A percentile compares a stretch with the other conserved stretches of the same genome.
phyloP scores from a whole-genome alignment of 495 filamentous ascomycete species.

The Durotheca rogersii region DNA sequence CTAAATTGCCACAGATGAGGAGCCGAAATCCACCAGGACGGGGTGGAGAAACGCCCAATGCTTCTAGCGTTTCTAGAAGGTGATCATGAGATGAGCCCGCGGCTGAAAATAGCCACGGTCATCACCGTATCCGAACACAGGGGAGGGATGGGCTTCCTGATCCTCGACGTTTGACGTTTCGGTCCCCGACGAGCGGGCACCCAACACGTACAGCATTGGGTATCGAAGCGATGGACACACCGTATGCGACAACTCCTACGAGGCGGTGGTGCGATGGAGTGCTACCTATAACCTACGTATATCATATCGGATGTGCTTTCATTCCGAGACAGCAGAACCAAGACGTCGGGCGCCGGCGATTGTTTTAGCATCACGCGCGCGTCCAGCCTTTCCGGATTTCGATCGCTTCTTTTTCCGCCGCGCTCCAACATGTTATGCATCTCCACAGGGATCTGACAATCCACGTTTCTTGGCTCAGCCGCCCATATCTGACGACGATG shows the following conservation, averaged over 20 bases:
- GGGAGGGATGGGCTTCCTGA: slow-evolving; percentile 15
- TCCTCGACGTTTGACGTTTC: slow-evolving; percentile 7
- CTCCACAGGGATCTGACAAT: slow-evolving; percentile 15
- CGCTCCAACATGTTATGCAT: slow-evolving; percentile 1
- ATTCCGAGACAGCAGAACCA: background rate
- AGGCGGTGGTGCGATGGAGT: background rate
- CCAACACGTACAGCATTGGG: no score
- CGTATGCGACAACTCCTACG: no score
- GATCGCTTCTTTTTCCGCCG: background rate
- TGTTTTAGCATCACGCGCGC: no score
- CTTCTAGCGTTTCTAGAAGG: slow-evolving; percentile 32
- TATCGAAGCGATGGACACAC: no score
- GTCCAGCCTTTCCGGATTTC: no score
- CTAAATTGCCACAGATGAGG: slow-evolving; percentile 10
- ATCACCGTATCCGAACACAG: slow-evolving; percentile 8
- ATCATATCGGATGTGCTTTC: no score
- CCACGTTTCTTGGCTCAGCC: slow-evolving; percentile 12
- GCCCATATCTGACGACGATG: slow-evolving; percentile 3
- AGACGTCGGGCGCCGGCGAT: background rate
- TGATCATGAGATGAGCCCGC: slow-evolving; percentile 5
- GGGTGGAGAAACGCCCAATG: slow-evolving; percentile 11
- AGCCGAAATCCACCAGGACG: slow-evolving; percentile 3
- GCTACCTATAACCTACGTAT: no score
- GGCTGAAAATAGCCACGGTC: slow-evolving; percentile 21
- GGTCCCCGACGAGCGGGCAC: slow-evolving; percentile 2